These are phyloP conservation scores for Perkinsus marinus DNA, from an alignment of 169 alveolate genomes.

Conservation along the genomic window DNA sequence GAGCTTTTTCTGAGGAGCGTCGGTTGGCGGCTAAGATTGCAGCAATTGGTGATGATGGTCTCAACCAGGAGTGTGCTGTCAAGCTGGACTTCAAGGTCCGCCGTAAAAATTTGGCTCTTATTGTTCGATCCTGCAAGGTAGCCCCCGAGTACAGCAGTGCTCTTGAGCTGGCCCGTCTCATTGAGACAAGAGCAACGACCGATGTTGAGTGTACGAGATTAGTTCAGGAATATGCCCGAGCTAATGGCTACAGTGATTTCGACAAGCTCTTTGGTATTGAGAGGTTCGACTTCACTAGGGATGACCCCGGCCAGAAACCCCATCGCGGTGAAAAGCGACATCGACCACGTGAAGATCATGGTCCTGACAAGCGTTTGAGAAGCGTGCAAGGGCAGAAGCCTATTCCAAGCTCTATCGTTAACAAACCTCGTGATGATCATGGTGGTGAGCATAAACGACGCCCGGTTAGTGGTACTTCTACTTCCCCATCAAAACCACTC, in stretches of 20 bases:
- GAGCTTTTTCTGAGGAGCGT: neutral
- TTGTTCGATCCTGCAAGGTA: neutral
- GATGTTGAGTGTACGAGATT: neutral
- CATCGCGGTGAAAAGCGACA: neutral
- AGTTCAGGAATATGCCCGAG: neutral
- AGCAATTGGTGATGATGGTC: neutral
- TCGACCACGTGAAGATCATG: neutral
- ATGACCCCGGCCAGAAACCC: neutral
- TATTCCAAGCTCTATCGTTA: neutral
- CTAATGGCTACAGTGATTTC: neutral
- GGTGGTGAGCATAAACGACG: neutral
- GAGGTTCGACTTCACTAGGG: neutral
- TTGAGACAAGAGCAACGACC: neutral
- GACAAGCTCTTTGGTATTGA: neutral
- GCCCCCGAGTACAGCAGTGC: neutral
- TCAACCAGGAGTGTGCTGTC: neutral
- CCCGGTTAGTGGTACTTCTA: neutral
- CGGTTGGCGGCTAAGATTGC: neutral
- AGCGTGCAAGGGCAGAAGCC: neutral
- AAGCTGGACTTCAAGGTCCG: neutral
- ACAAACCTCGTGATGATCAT: neutral
- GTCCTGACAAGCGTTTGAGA: neutral
- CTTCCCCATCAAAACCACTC: neutral
- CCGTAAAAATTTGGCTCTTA: neutral
- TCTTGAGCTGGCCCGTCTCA: neutral